A percentile compares a stretch with the other conserved stretches of the same genome.
Conservation (phyloP, 768 basidiomycete genomes). For the Royoungia palumana region DNA sequence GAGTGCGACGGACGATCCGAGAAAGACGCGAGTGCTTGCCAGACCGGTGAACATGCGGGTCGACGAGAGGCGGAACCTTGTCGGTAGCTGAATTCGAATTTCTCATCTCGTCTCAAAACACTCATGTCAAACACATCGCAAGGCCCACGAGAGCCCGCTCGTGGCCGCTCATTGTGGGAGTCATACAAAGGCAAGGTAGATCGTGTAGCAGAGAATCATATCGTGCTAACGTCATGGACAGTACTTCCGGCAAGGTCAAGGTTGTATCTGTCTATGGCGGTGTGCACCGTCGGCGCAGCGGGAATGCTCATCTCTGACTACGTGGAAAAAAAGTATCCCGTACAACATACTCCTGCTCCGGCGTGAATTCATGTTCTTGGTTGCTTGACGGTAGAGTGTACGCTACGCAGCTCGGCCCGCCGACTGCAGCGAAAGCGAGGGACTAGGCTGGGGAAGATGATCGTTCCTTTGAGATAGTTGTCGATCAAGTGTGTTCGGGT, state of each 20-base stretch:
- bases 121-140: conserved; percentile 15
- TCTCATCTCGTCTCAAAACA: background rate
- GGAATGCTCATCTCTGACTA: conserved; percentile 51
- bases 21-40: conserved; percentile 40
- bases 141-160: conserved; percentile 7
- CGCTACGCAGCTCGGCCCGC: conserved; percentile 13
- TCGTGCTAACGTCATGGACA: conserved; percentile 24
- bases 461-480: conserved; percentile 22
- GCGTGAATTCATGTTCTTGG: background rate
- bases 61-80: background rate
- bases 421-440: background rate
- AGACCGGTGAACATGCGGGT: conserved; percentile 73
- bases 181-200: conserved; percentile 40
- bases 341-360: background rate
- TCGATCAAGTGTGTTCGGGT: conserved; percentile 15
- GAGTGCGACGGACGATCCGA: background rate
- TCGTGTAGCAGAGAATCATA: conserved; percentile 2
- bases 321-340: conserved; percentile 43
- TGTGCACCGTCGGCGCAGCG: conserved; percentile 43
- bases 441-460: conserved; percentile 4
- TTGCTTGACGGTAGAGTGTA: conserved; percentile 2
- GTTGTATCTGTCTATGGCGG: conserved; percentile 46
- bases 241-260: conserved; percentile 55
- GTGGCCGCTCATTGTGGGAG: conserved; percentile 36
- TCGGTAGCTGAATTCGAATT: background rate